Evolutionary conservation across 2,329 filamentous ascomycete genomes (phyloP), one percentile per base, ranked within the genome.

Genomic region (Neonectria sp.): DNA sequence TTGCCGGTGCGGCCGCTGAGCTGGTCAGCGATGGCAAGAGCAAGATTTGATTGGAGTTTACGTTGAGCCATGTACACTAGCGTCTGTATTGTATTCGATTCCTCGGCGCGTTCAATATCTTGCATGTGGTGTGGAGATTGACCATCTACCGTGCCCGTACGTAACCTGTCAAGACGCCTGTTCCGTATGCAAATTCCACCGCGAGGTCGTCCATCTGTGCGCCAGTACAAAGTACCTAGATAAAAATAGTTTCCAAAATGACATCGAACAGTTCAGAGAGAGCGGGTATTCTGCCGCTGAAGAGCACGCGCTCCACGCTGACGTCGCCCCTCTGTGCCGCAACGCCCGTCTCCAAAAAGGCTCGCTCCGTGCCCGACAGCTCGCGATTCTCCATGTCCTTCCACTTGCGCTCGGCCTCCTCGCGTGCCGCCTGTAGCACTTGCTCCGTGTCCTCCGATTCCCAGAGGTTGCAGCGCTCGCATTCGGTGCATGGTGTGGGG

Each of bases 1-100:
- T 97, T 79, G 90, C 90, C 29, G 93, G 92, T 24, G 95, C 91
- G 6, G 95, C 92, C 33, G 94, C 89, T 3, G 94, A 97, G 86
- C 85, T 97, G 73, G 77, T 91, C 31, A 74, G 74, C 8, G 69
- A 66, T 8, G 67, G 65, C 51, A 77, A 77, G 71, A 76, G 74
- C 72, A 79, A 80, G 71, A 76, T 79, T 29, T 79, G 69, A 76
- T 46, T 58, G 60, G 43, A 60, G 56, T 46, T 37, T 37, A 63
- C 35, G 63, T 58, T 65, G 25, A 62, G 55, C 60, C 48, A 63
- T 74, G 64, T 73, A 75, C 60, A 70, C 71, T 74, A 70, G 69
- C 68, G 68, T 69, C 58, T 74, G 73, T 73, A 75, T 75, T 75
- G 72, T 75, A 75, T 65, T 71, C 58, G 49, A 72, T 67, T 68